phyloP scores from a whole-genome alignment of 1,139 yeast species.

The Hansenula sp. region DNA sequence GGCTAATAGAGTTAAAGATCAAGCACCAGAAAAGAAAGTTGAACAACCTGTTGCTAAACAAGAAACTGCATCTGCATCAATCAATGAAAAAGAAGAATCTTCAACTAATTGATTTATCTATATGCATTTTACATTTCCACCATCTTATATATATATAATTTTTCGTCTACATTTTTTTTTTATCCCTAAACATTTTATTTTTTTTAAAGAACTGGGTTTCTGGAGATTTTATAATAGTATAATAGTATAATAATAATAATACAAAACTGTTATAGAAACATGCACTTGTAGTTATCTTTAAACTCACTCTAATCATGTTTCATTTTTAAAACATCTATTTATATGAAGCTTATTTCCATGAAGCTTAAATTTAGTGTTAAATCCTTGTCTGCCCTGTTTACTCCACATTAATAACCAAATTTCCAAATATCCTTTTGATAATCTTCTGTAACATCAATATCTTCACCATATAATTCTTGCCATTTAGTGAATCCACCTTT shows the following conservation, averaged over 20 bases:
- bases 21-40: not conserved
- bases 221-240: not conserved
- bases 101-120: not conserved
- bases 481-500: slow-evolving; percentile 83
- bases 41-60: not conserved
- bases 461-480: slow-evolving; percentile 74
- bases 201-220: not conserved
- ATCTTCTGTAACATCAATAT: slow-evolving; percentile 62
- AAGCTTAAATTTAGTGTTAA: too few relatives aligned
- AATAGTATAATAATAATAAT: not conserved
- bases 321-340: too few relatives aligned
- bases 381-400: too few relatives aligned
- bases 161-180: too few relatives aligned
- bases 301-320: not conserved
- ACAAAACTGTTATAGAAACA: too few relatives aligned
- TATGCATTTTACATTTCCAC: not conserved
- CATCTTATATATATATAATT: not conserved
- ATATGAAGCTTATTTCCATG: too few relatives aligned
- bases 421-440: slow-evolving; percentile 57
- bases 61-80: not conserved
- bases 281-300: not conserved
- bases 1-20: slow-evolving; percentile 17
- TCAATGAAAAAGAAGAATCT: slow-evolving; percentile 1
- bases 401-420: slow-evolving; percentile 13
- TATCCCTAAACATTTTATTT: too few relatives aligned